Evolutionary conservation across 495 filamentous ascomycete species (phyloP).

Genomic region (Podospora tetraspora): DNA sequence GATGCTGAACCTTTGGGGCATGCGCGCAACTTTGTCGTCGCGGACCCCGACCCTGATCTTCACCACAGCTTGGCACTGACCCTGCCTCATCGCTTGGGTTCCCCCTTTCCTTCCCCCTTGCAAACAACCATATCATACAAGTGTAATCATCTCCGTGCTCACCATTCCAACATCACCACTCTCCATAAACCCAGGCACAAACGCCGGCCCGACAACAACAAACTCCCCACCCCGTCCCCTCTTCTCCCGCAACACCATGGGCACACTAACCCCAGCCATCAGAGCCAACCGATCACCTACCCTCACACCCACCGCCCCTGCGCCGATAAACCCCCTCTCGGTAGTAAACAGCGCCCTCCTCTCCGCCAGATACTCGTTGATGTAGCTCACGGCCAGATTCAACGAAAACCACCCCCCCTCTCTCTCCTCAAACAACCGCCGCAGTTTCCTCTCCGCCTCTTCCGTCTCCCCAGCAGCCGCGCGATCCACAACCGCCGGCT

Average conservation of each 20-base stretch:
- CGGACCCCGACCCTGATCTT: not conserved
- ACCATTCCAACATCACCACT: not conserved
- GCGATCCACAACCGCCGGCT: not conserved
- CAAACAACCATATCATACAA: not conserved
- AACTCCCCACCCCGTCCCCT: not conserved
- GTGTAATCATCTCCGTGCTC: not conserved
- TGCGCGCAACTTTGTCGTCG: not conserved
- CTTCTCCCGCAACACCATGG: not conserved
- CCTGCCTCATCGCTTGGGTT: not conserved
- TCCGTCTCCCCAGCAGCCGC: not conserved
- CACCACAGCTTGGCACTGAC: not conserved
- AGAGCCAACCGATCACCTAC: not conserved
- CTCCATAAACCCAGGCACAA: not conserved
- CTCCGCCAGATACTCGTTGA: not conserved
- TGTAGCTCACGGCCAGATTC: not conserved
- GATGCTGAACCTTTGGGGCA: too few species aligned
- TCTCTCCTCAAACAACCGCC: not conserved
- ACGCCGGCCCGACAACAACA: not conserved
- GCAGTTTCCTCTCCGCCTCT: not conserved
- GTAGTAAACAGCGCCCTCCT: not conserved
- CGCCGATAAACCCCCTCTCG: not conserved
- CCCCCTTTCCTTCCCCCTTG: not conserved
- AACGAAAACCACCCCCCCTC: not conserved
- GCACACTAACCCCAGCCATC: not conserved
- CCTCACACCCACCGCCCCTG: rapidly evolving